Base-by-base conservation (phyloP, 2,329 filamentous ascomycete species). In the Sclerotinia sclerotiorum region DNA sequence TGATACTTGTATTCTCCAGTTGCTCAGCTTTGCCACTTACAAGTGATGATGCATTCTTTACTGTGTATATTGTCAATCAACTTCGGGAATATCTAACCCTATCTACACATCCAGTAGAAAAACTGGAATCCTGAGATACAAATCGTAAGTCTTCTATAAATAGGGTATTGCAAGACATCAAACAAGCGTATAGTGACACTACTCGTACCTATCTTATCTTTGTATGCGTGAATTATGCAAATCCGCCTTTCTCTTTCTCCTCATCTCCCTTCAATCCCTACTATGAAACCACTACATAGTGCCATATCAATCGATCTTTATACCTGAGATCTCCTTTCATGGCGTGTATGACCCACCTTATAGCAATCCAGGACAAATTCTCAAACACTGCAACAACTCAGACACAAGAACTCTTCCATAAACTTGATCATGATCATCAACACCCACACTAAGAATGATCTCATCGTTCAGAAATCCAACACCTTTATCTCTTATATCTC, bases 331-430 rank as follows among this genome's bases (percentile, higher is more conserved):
- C 6, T 39, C 1, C 8, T 56, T 21, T 7, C 10, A 21, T 13
- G 10, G 4, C 39, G n/a, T n/a, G 6, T n/a, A 4, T 4, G 35
- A n/a, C 15, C 19, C 10, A 10, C 0, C 19, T 68, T 35, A 51
- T 24, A 67, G 49, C 11, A 69, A 49, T 62, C 88, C 88, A 71
- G 91, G 91, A 72, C 79, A 80, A 65, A 78, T 71, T 54, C 76
- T 77, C 73, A 80, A 67, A 74, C 79, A 80, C 64, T 74, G 71
- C 65, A 80, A 70, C 55, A 80, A 68, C 39, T 79, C 77, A 13
- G 72, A 69, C 1, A 76, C 78, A 67, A 72, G 73, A 42, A 77
- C 75, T 60, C 72, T 75, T 21, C 74, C 77, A 74, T 77, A 79
- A n/a, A 73, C 76, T 65, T 79, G 76, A 55, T 73, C 73, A 54